Base-by-base conservation (phyloP, 1,284 basidiomycete species). In the Ceratobasidium sp. region DNA sequence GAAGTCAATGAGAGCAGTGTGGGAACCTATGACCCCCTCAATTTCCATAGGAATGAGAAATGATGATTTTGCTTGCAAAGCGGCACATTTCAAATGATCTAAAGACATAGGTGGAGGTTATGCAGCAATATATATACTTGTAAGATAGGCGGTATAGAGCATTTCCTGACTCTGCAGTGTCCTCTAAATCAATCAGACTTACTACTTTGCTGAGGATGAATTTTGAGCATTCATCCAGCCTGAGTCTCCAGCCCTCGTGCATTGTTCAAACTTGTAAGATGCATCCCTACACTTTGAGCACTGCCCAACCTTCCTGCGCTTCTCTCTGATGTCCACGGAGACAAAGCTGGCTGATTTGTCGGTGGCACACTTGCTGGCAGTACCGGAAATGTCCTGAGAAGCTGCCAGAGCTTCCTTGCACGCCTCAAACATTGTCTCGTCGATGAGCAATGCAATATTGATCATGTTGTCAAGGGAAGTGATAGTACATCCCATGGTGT, bases 391-490 rank as follows among this genome's bases (percentile, higher is more conserved):
- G 4, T 21, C n/a, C 23, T 21, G 10, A 26, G 50, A 26, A 21
- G 50, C 16, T 6, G 21, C 21, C n/a, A 26, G 50, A 9, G 50
- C 12, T 26, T 52, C 50, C 50, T 26, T 23, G 23, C 50, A n/a
- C n/a, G 36, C 57, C 36, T 59, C 57, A 39, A 39, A 59, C 10
- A 59, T 30, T 12, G 57, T 39, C n/a, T 59, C 26, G 36, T 59
- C 57, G n/a, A 39, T 59, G 10, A 30, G 32, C 16, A 2, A 59
- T 30, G 57, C 30, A 5, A 16, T 34, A 2, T 12, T 39, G 14
- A 59, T 59, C 9, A 59, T n/a, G 5, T 59, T 23, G 16, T 59
- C 9, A 12, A 4, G 34, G 8, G 57, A 21, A 4, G 1, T 9
- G 28, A 39, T 34, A 36, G 36, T 21, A 10, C 36, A 16, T 9